These are phyloP conservation scores for Exophiala sideris DNA, from an alignment of 2,329 filamentous ascomycete species.

Conservation along the genomic window DNA sequence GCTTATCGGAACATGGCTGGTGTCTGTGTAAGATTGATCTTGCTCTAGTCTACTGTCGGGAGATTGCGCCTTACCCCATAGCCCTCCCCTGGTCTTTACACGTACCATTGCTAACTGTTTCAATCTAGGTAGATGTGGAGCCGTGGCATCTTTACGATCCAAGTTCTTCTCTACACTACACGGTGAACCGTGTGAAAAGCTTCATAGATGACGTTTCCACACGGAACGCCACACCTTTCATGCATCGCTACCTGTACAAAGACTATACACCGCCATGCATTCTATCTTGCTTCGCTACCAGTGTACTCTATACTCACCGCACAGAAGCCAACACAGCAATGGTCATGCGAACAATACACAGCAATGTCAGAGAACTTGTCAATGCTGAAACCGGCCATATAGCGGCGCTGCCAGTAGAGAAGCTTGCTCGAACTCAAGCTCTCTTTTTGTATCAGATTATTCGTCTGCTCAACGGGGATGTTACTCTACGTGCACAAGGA, in stretches of 20 bases:
- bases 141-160: constrained; percentile 4
- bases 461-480: not conserved
- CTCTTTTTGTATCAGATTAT: not conserved
- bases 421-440: not conserved
- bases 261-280: constrained; percentile 1
- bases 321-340: not conserved
- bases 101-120: not conserved
- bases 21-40: not conserved
- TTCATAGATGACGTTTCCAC: not conserved
- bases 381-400: not conserved
- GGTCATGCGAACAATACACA: not conserved
- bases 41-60: not conserved
- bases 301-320: not conserved
- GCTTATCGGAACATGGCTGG: constrained; percentile 1
- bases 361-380: not conserved
- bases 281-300: constrained; percentile 3
- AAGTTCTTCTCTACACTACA: not conserved
- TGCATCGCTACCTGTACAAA: constrained; percentile 2
- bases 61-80: too few relatives aligned
- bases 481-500: not conserved
- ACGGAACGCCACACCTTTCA: not conserved
- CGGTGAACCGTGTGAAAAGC: not conserved
- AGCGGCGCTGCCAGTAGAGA: not conserved
- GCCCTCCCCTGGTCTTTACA: not conserved
- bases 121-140: not conserved